Base-by-base conservation (phyloP, 148 eudicot species). In the Silene uniflora region DNA sequence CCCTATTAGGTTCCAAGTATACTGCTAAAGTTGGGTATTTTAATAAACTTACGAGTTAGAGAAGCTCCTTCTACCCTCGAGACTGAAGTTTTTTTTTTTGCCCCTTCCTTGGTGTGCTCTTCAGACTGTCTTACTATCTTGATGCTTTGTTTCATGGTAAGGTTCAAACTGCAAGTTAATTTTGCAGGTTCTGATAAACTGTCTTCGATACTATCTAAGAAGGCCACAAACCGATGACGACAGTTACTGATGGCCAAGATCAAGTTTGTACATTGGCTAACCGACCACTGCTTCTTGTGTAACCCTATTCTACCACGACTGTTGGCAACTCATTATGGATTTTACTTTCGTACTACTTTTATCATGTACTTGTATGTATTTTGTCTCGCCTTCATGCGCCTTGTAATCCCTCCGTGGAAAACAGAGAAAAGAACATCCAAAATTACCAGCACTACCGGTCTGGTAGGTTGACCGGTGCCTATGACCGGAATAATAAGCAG, bases 191-290 rank as follows among this genome's bases (percentile, higher is more conserved):
- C 67, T 63, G 39, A 24, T 63, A 22, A 63, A 63, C 67, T 63
- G 67, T 25, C 67, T 63, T 63, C 67, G 67, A 63, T 63, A 63
- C 18, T 63, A 63, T 63, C 67, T 63, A 63, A 24, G 67, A 25
- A 23, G 67, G 67, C 67, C 67, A 25, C 11, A 21, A 63, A 63
- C 67, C 0, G 67, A 63, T 25, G 67, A 63, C 39, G 67, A 63
- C 39, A 63, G 67, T 63, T 63, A 63, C 39, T 63, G 67, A 49
- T 14, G 44, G 64, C 10, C 25, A 61, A 61, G 25, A 61, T 61
- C 64, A 61, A 21, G 25, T 61, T 61, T 61, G 7, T 61, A 23
- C 6, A 61, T 9, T 24, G 13, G 10, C 21, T 19, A 21, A 61
- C 23, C 23, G 25, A 9, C 64, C 35, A 63, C 6, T 1, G 18